Conservation (phyloP, 345 rosid species). For the Lepidium didymum region DNA sequence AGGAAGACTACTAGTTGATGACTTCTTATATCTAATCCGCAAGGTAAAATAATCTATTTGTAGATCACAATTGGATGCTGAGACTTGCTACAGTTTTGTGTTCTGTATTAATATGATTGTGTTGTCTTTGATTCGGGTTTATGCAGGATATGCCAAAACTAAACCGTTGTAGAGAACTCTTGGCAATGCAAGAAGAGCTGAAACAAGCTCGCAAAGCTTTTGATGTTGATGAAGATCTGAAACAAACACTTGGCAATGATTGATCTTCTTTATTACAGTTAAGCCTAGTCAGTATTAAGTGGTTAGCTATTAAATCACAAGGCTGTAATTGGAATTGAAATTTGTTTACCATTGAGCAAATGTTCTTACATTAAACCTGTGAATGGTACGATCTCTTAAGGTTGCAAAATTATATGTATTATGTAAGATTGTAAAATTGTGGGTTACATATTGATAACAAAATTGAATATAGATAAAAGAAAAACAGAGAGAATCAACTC, state of each 20-base stretch:
- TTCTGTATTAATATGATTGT: not conserved
- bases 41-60: slow-evolving; percentile 35
- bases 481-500: not conserved
- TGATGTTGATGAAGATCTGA: slow-evolving; percentile 71
- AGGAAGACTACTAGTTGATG: slow-evolving; percentile 78
- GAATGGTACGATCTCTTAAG: not conserved
- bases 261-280: not conserved
- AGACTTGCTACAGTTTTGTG: not conserved
- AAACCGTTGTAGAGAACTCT: slow-evolving; percentile 77
- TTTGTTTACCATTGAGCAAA: not conserved
- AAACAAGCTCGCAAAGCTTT: slow-evolving; percentile 96
- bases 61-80: not conserved
- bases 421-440: not conserved
- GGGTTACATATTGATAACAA: not conserved
- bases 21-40: slow-evolving; percentile 73
- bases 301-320: not conserved
- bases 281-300: not conserved
- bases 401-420: no score
- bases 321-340: not conserved
- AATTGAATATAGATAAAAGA: not conserved
- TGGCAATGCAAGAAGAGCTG: slow-evolving; percentile 93
- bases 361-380: not conserved
- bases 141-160: slow-evolving; percentile 79
- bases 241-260: not conserved
- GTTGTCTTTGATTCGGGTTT: not conserved